These are phyloP conservation scores for Penicillium lagena DNA, from an alignment of 495 filamentous ascomycete species.

Conservation along the genomic window DNA sequence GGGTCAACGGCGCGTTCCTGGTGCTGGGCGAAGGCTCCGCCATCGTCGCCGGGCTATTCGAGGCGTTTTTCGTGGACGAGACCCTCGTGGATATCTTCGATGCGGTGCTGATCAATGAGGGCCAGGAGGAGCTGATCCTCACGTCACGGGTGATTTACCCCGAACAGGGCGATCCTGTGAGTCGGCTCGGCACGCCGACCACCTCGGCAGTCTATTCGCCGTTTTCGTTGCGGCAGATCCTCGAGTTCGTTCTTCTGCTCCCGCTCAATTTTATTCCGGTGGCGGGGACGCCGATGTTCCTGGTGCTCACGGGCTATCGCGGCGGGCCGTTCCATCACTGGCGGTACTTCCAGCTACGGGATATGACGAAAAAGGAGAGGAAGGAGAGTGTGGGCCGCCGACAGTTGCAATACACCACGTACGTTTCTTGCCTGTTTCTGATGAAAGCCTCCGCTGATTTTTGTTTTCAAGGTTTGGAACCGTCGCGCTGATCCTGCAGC, in stretches of 20 bases:
- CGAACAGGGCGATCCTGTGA: conserved; percentile 44
- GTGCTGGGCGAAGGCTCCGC: conserved; percentile 62
- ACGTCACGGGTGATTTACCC: conserved; percentile 48
- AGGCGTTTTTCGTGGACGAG: conserved; percentile 64
- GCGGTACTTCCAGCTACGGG: conserved; percentile 57
- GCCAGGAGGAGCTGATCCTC: conserved; percentile 49
- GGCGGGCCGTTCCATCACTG: conserved; percentile 62
- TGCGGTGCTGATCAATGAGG: conserved; percentile 54
- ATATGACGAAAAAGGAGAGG: conserved; percentile 50
- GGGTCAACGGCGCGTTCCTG: conserved; percentile 56
- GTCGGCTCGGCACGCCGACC: conserved; percentile 53
- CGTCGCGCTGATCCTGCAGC: conserved; percentile 52
- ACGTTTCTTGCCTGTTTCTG: conserved; percentile 9
- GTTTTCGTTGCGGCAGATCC: conserved; percentile 68
- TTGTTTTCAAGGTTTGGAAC: conserved; percentile 48
- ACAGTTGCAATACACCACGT: conserved; percentile 58
- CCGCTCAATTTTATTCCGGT: conserved; percentile 62
- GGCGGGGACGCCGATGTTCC: conserved; percentile 56
- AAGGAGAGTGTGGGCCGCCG: conserved; percentile 46
- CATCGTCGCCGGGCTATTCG: conserved; percentile 55
- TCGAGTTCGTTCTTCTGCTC: conserved; percentile 66
- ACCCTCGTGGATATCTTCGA: conserved; percentile 65
- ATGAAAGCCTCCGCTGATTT: background rate
- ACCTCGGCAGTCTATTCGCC: conserved; percentile 54
- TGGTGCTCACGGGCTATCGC: conserved; percentile 56